phyloP scores from a whole-genome alignment of 2,329 filamentous ascomycete species.

The Diaporthe ilicicola region DNA sequence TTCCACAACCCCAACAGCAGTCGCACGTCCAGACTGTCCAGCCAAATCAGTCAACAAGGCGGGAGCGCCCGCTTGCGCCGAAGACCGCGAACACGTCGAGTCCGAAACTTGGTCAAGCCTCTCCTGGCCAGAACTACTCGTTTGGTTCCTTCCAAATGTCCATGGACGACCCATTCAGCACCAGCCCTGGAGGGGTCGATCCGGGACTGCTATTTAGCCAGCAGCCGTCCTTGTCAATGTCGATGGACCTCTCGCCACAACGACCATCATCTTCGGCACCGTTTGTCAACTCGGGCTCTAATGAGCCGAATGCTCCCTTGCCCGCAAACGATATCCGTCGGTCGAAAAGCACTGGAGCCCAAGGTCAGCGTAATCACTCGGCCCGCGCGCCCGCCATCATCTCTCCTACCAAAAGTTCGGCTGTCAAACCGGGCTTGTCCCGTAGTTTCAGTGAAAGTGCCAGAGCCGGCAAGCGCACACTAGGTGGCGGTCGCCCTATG shows the following conservation, averaged over 20 bases:
- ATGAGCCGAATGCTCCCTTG: constrained; percentile 42
- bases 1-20: no score
- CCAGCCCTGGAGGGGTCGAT: constrained; percentile 61
- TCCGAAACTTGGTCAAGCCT: constrained; percentile 43
- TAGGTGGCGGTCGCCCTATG: constrained; percentile 44
- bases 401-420: constrained; percentile 60
- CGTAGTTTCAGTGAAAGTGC: constrained; percentile 63
- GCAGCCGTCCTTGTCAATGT: constrained; percentile 49
- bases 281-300: constrained; percentile 35
- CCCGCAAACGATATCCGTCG: constrained; percentile 51
- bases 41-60: constrained; percentile 45
- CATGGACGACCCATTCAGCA: constrained; percentile 61
- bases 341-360: constrained; percentile 55
- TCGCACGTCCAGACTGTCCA: constrained; percentile 35
- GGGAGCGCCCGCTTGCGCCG: constrained; percentile 58
- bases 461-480: constrained; percentile 52
- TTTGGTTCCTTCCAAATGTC: constrained; percentile 52
- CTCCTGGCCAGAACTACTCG: constrained; percentile 42
- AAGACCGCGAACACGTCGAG: constrained; percentile 50
- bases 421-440: constrained; percentile 57
- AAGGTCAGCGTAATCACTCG: constrained; percentile 50
- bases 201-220: constrained; percentile 66
- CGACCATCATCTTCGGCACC: constrained; percentile 34
- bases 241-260: constrained; percentile 24
- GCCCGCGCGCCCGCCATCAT: constrained; percentile 51